Conservation (phyloP, 306 rosid species). For the Betula pendula region DNA sequence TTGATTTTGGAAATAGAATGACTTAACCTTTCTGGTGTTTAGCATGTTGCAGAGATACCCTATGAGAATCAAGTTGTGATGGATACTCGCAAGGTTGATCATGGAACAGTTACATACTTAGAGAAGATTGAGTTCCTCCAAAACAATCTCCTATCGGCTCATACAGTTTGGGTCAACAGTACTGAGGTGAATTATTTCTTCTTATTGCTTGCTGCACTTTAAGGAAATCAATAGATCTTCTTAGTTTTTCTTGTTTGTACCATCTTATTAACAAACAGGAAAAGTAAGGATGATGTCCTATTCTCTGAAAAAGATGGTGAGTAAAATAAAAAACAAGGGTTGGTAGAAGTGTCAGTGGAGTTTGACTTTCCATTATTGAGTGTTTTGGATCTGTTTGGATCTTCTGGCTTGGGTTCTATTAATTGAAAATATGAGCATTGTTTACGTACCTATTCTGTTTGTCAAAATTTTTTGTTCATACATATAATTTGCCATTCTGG, state of each 20-base stretch:
- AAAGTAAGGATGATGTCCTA: background rate
- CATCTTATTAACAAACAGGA: background rate
- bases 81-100: slow-evolving; percentile 56
- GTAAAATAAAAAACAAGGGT: background rate
- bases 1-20: slow-evolving; percentile 9
- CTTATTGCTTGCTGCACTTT: slow-evolving; percentile 8
- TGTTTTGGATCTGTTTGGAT: background rate
- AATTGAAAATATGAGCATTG: background rate
- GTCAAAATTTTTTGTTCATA: background rate
- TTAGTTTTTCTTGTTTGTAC: background rate
- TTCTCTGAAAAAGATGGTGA: background rate
- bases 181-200: slow-evolving; percentile 52
- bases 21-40: slow-evolving; percentile 28
- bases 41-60: slow-evolving; percentile 94
- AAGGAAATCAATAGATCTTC: background rate
- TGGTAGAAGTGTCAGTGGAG: background rate
- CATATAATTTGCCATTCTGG: background rate
- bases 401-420: background rate
- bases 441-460: background rate
- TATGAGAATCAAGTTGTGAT: slow-evolving; percentile 75
- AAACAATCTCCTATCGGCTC: slow-evolving; percentile 78
- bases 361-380: background rate
- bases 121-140: slow-evolving; percentile 61
- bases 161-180: slow-evolving; percentile 71
- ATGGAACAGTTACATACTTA: slow-evolving; percentile 85